Base-by-base conservation (phyloP, 179 eudicot genomes). In the Corrigiola litoralis region DNA sequence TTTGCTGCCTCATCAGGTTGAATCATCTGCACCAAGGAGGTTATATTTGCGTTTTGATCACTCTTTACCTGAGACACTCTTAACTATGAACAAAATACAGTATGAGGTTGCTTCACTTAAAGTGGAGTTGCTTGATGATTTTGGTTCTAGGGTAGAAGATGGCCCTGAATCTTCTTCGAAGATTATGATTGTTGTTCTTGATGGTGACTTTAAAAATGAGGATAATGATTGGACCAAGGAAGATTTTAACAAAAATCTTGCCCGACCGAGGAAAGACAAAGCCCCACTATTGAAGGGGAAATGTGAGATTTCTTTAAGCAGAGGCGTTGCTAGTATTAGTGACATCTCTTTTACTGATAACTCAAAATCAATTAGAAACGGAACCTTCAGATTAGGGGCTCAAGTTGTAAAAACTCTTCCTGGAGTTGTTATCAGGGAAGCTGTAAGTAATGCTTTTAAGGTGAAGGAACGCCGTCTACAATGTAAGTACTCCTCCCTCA, bases 381-480 rank as follows among this genome's bases (percentile, higher is more conserved):
- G 56, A 14, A 70, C 44, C n/a, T 70, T 70, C 56, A 63, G 62
- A 27, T 27, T 70, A 38, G 74, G 63, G 23, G 74, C 68, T 63
- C 27, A 27, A 18, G 38, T 63, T 17, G n/a, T 44, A 20, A 46
- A 55, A 33, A 14, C 45, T 60, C 12, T 21, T 31, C 46, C 57
- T 16, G 69, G 57, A 45, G 67, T 33, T 3, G 31, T 6, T 5
- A 47, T 70, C 14, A 33, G 44, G 54, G 63, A 5, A 54, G 74
- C 74, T 24, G 63, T 70, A 4, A 62, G 68, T 36, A 17, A 34
- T 6, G 56, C 48, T 6, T 70, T 70, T 54, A 20, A 2, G 37
- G 74, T 70, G 56, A 70, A 70, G 55, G 74, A 70, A 28, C 31
- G 67, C 32, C 74, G 74, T 25, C 17, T 21, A 23, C 23, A 28